Conservation (phyloP, 495 filamentous ascomycete species). For the Penicillium fimorum region DNA sequence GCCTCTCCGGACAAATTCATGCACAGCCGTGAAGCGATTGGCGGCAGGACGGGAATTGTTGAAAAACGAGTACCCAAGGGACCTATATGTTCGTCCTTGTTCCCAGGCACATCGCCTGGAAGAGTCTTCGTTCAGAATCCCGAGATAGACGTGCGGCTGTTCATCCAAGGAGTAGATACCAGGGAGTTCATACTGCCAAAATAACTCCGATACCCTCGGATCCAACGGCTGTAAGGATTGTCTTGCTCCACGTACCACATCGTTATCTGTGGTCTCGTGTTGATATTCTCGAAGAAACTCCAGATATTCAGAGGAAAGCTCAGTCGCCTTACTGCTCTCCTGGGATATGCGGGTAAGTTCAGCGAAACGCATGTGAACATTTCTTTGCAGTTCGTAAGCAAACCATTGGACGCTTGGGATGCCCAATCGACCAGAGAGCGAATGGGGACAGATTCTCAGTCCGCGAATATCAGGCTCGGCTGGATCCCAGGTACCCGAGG, state of each 20-base stretch:
- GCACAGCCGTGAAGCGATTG: constrained; percentile 24
- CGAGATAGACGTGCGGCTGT: constrained; percentile 53
- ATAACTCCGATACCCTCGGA: constrained; percentile 37
- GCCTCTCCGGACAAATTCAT: constrained; percentile 51
- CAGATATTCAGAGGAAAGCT: constrained; percentile 28
- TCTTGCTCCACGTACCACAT: neutral
- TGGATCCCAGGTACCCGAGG: constrained; percentile 16
- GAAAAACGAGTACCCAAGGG: constrained; percentile 59
- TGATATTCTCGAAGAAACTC: constrained; percentile 48
- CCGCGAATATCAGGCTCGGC: constrained; percentile 31
- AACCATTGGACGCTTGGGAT: constrained; percentile 32
- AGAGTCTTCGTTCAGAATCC: constrained; percentile 57
- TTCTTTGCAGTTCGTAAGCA: constrained; percentile 34
- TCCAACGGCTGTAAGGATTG: constrained; percentile 21
- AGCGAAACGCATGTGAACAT: constrained; percentile 24
- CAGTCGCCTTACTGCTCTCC: constrained; percentile 5
- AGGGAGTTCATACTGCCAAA: constrained; percentile 32
- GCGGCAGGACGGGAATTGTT: constrained; percentile 34
- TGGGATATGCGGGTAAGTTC: constrained; percentile 37
- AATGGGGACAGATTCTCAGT: constrained; percentile 32
- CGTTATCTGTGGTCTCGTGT: neutral
- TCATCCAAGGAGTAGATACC: constrained; percentile 11
- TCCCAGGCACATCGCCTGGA: constrained; percentile 63
- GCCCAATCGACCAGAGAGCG: constrained; percentile 41
- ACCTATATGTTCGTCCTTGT: constrained; percentile 49